Base-by-base conservation (phyloP, 257 asterid genomes). In the Gynochthodes officinalis region DNA sequence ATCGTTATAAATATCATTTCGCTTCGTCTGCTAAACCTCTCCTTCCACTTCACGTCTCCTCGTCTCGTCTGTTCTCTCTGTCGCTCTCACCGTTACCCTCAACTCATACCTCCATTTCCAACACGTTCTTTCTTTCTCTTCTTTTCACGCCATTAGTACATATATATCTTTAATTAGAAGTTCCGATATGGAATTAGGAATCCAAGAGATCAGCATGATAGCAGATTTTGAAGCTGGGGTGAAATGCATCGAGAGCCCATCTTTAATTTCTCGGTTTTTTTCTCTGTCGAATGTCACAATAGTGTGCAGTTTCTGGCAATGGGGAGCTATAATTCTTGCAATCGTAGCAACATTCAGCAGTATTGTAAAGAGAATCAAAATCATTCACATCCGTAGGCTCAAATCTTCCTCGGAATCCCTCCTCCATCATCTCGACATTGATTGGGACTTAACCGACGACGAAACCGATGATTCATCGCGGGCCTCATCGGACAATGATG, bases 281-380 rank as follows among this genome's bases (percentile, higher is more conserved):
- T 46, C 92, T 9, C 60, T 81, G 73, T 71, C 89, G 18, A 80
- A 78, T 0, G 60, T 79, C 23, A 75, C 77, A 18, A 84, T 77
- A 43, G 77, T 77, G 11, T 82, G 70, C 73, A 78, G 78, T 50
- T 85, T 89, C 69, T 95, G 96, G 96, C 92, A 90, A 81, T 95
- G 95, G 96, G 94, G 96, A 8, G 99, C 99, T 16, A 44, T 95
- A 14, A 71, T 92, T 77, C 77, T 95, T 3, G 96, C 96, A 0
- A 62, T 95, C 28, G 69, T 85, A 2, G 97, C 97, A 0, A 82
- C 97, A 19, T 88, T 90, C 69, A 81, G 90, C 80, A 76, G 95
- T 76, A 32, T 89, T 75, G 57, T 91, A 58, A 85, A 52, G 64
- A 78, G 88, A 70, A 62, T 85, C 33, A 92, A 89, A 77, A 82